Percentiles rank a stretch among this genome's conserved stretches.
Conservation (phyloP, 257 asterid species). For the Thymus quinquecostatus region DNA sequence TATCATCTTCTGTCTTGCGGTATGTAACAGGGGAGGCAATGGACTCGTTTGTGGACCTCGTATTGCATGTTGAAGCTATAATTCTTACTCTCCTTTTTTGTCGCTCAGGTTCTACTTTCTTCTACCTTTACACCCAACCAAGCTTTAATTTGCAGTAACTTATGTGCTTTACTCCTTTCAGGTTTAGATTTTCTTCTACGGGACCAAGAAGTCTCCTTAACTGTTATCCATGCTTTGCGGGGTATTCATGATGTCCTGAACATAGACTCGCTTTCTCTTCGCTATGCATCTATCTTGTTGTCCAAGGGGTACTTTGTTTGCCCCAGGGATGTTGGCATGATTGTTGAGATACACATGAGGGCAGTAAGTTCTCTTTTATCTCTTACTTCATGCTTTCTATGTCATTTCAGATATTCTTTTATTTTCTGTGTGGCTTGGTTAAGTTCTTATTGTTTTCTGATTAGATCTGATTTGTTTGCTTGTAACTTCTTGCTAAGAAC, state of each 20-base stretch:
- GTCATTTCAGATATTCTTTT: conserved; percentile 2
- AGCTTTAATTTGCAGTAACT: conserved; percentile 27
- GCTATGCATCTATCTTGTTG: conserved; percentile 75
- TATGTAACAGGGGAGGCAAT: conserved; percentile 59
- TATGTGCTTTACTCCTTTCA: conserved; percentile 46
- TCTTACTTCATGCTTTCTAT: background rate
- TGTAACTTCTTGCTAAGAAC: conserved; percentile 15
- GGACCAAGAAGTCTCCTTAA: conserved; percentile 75
- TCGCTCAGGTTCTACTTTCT: conserved; percentile 71
- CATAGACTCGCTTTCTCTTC: conserved; percentile 69
- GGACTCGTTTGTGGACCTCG: conserved; percentile 67
- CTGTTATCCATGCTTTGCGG: conserved; percentile 65
- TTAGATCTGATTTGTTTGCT: conserved; percentile 3
- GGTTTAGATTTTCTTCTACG: conserved; percentile 78
- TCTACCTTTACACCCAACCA: conserved; percentile 12
- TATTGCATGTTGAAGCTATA: conserved; percentile 72
- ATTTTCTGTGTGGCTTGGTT: background rate
- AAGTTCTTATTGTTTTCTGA: background rate
- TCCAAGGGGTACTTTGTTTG: conserved; percentile 81
- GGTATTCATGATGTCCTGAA: conserved; percentile 63
- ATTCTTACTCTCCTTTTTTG: conserved; percentile 71
- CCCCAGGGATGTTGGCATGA: conserved; percentile 73
- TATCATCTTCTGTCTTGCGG: conserved; percentile 75
- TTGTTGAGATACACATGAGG: conserved; percentile 79
- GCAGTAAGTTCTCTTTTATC: conserved; percentile 58